Base-by-base conservation (phyloP, 2,329 filamentous ascomycete species). In the Tolypocladium sp. region DNA sequence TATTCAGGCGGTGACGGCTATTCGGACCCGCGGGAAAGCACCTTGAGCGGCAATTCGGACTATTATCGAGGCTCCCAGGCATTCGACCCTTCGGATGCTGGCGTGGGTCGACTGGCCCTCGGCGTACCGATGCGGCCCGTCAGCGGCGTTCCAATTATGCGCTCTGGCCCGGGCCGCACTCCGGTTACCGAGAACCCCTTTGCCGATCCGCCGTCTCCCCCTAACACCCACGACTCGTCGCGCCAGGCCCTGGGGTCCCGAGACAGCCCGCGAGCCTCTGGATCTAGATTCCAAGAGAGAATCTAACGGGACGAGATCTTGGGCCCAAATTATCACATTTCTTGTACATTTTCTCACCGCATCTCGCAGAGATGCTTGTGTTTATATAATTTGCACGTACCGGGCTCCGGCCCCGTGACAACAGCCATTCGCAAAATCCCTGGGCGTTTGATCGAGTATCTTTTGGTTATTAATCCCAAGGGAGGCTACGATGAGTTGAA, bases 91-190 rank as follows among this genome's bases (percentile, higher is more conserved):
- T 63, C 67, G 51, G 62, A 68, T 57, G 61, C 69, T 60, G 62
- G 72, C 49, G 65, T 72, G 12, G 73, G 68, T 51, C 76, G 77
- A 58, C 71, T 85, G 40, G 78, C 83, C 9, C 73, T 85, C 12
- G 83, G 82, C 22, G 74, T 77, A 10, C 82, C 82, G 7, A 85
- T 85, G 81, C 77, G 82, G 53, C 82, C 82, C 37, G 78, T 82
- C 58, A 86, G 83, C 66, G 83, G 84, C 12, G 73, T 85, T 4
- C 79, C 82, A n/a, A 75, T 86, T 38, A 80, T 86, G 68, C 79
- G 85, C 62, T 80, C 83, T n/a, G 83, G 86, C n/a, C 87, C 87
- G 20, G 84, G 82, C 22, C 80, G 85, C 58, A 85, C 83, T 4
- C 82, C 86, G 1, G 74, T 88, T 20, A 81, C 82, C 59, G 80